Conservation (phyloP, 768 basidiomycete species). For the Kwoniella heveanensis region DNA sequence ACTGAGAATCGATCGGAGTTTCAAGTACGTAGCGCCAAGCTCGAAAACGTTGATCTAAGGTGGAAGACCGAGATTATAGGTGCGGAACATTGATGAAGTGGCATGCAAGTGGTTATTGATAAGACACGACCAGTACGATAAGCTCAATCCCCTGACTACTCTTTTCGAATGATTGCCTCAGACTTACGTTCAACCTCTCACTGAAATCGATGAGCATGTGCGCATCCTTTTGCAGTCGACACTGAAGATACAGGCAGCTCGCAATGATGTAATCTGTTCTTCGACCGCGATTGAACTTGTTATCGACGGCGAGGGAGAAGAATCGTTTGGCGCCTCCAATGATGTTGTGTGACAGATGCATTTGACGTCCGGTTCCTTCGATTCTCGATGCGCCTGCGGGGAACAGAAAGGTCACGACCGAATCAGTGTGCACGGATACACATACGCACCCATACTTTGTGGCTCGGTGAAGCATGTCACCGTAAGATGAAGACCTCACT, state of each 20-base stretch:
- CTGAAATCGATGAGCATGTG: constrained; percentile 99
- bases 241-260: constrained; percentile 92
- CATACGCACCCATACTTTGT: neutral
- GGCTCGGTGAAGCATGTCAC: no score
- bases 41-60: constrained; percentile 98
- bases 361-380: constrained; percentile 67
- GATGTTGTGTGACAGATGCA: constrained; percentile 59
- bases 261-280: constrained; percentile 91
- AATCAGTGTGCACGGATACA: neutral
- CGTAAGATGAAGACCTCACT: constrained; percentile 11
- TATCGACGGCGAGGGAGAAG: constrained; percentile 90
- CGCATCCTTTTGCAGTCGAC: constrained; percentile 85
- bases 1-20: constrained; percentile 68
- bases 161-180: no score
- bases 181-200: constrained; percentile 79
- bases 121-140: no score
- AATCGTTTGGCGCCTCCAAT: constrained; percentile 78
- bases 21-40: constrained; percentile 92
- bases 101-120: no score
- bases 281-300: constrained; percentile 90
- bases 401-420: neutral
- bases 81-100: neutral
- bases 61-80: no score
- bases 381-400: constrained; percentile 82
- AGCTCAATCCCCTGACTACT: no score